Percentiles rank a stretch among this genome's conserved stretches.
Conservation (phyloP, 2,329 filamentous ascomycete genomes). For the Pseudogymnoascus sp. region DNA sequence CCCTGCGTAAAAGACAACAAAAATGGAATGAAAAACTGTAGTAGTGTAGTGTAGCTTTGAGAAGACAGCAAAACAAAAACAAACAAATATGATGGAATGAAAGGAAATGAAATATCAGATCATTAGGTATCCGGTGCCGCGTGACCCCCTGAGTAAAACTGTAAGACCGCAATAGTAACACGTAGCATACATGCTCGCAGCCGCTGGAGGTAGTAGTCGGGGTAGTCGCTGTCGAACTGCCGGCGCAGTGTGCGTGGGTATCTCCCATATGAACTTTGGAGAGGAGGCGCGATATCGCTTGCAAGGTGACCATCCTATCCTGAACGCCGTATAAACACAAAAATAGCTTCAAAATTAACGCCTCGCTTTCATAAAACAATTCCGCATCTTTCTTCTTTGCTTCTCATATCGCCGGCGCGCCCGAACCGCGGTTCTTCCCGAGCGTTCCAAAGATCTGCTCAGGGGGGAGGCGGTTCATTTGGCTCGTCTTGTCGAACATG, state of each 20-base stretch:
- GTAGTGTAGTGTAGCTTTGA: neutral
- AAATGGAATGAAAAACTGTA: neutral
- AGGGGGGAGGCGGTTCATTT: constrained; percentile 53
- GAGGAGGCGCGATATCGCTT: neutral
- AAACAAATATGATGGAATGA: neutral
- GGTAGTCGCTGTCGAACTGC: neutral
- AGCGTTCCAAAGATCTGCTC: constrained; percentile 39
- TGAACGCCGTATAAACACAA: neutral
- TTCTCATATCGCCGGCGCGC: neutral
- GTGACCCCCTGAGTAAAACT: neutral
- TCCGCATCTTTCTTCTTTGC: neutral
- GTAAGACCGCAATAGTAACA: neutral
- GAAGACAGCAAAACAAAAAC: neutral
- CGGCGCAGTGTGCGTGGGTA: neutral
- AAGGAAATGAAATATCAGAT: neutral
- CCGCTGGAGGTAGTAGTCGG: neutral
- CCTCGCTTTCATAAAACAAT: constrained; percentile 8
- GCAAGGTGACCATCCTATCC: neutral
- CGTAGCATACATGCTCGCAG: neutral
- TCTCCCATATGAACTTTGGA: neutral
- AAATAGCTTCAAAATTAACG: neutral
- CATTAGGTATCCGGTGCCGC: constrained; percentile 5
- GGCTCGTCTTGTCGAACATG: constrained; percentile 52
- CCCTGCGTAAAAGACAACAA: neutral
- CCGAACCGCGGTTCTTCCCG: constrained; percentile 12